Conservation (phyloP, 768 basidiomycete species). For the Sporobolomyces pararoseus region DNA sequence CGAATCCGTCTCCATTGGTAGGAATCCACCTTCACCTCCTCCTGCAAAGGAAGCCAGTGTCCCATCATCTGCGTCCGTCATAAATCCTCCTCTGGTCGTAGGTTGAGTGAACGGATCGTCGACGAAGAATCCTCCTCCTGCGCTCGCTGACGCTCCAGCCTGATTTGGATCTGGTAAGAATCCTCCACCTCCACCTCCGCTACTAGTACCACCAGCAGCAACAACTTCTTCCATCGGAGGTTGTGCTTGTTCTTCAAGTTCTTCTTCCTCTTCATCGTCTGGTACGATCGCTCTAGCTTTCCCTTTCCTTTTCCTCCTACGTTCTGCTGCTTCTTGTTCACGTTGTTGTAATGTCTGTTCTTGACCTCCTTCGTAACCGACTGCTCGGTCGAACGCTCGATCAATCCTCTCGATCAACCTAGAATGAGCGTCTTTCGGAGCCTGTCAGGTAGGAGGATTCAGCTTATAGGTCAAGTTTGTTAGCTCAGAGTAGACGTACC, state of each 20-base stretch:
- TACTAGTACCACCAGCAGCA: too few species aligned
- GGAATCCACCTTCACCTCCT: too few species aligned
- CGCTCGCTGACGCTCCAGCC: background rate
- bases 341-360: background rate
- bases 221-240: too few species aligned
- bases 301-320: constrained; percentile 9
- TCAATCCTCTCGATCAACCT: constrained; percentile 32
- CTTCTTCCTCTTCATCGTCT: constrained; percentile 33
- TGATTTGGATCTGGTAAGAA: background rate
- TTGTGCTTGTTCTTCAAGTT: background rate
- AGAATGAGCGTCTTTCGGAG: too few species aligned
- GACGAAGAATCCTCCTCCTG: background rate
- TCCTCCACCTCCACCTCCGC: background rate
- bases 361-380: background rate
- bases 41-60: too few species aligned
- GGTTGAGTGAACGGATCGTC: background rate
- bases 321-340: background rate
- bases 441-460: background rate
- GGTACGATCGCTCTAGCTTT: constrained; percentile 21
- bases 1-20: constrained; percentile 2
- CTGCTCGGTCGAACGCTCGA: constrained; percentile 34
- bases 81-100: constrained; percentile 11
- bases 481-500: too few species aligned
- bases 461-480: too few species aligned
- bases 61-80: too few species aligned